These are phyloP conservation scores for Mortierella sp. DNA, from an alignment of 371 early-diverging fungal species.

Conservation along the genomic window DNA sequence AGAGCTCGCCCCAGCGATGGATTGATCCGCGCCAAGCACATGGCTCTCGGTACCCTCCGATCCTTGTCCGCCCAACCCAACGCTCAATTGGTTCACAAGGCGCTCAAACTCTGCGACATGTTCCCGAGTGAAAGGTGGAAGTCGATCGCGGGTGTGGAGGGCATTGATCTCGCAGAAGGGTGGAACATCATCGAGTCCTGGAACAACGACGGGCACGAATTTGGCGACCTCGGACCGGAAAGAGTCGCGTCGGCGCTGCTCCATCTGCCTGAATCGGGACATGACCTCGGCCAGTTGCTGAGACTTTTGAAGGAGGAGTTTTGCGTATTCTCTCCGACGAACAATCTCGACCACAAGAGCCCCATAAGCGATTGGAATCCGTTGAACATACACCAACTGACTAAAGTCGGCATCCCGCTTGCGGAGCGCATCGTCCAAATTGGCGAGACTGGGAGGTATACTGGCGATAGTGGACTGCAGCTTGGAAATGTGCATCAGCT, in stretches of 20 bases:
- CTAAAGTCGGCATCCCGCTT: slow-evolving; percentile 56
- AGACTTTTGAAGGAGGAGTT: slow-evolving; percentile 68
- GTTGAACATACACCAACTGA: slow-evolving; percentile 70
- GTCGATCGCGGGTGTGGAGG: slow-evolving; percentile 60
- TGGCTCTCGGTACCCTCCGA: slow-evolving; percentile 20
- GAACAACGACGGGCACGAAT: slow-evolving; percentile 71
- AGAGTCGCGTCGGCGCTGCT: slow-evolving; percentile 73
- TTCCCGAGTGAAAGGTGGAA: slow-evolving; percentile 66
- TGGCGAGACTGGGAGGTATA: slow-evolving; percentile 57
- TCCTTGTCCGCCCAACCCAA: slow-evolving; percentile 27
- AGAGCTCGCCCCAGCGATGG: slow-evolving; percentile 27
- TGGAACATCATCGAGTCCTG: slow-evolving; percentile 69
- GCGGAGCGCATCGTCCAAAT: slow-evolving; percentile 49
- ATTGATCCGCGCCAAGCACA: slow-evolving; percentile 18
- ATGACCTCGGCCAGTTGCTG: slow-evolving; percentile 75
- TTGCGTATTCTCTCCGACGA: slow-evolving; percentile 75
- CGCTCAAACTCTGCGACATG: slow-evolving; percentile 67
- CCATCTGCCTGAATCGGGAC: slow-evolving; percentile 67
- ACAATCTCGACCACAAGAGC: slow-evolving; percentile 76
- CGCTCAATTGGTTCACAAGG: slow-evolving; percentile 57
- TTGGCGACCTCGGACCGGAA: slow-evolving; percentile 71
- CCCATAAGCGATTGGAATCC: slow-evolving; percentile 72
- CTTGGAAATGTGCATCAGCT: slow-evolving; percentile 54
- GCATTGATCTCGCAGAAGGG: slow-evolving; percentile 79
- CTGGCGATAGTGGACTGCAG: slow-evolving; percentile 60